Base-by-base conservation (phyloP, 2,329 filamentous ascomycete species). In the Botrytis tulipae region DNA sequence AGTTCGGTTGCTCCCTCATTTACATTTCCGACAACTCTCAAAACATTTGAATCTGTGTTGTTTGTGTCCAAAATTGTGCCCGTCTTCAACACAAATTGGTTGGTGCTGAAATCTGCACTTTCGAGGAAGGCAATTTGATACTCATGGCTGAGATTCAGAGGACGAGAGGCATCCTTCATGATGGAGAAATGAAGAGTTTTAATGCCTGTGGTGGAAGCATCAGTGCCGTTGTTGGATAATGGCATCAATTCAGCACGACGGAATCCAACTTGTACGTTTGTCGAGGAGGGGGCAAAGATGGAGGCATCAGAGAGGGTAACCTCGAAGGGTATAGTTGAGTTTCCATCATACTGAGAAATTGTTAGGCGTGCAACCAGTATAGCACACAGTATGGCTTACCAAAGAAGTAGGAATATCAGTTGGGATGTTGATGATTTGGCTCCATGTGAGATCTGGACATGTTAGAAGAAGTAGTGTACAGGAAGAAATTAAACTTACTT, bases 171-270 rank as follows among this genome's bases (percentile, higher is more conserved):
- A 76, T 90, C 88, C 78, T 87, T 86, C 80, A 84, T 84, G 46
- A 91, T 78, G 76, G 86, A 88, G 81, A 88, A 90, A 81, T 91
- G 89, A 69, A 91, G 84, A 1, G 88, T 90, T 82, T 89, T 90
- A 73, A 89, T 81, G 42, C 88, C 88, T 40, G 80, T 79, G 54
- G 85, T 87, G 35, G 85, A 87, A n/a, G 82, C 76, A 70, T 89
- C 88, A 61, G 85, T 84, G 71, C 87, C 83, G 29, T 81, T 82
- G 82, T 87, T 85, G 29, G 44, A 35, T 16, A 29, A 14, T 18
- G 86, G 83, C 72, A 88, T 84, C 70, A 90, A 83, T 74, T 89
- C 88, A 1, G 87, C 87, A 75, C 89, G 87, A 59, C 89, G 85
- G 83, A 91, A 91, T 32, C 89, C 89, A 3, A 81, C 82, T 80